phyloP scores from a whole-genome alignment of 1,139 yeast genomes.

The Suhomyces kunorum region DNA sequence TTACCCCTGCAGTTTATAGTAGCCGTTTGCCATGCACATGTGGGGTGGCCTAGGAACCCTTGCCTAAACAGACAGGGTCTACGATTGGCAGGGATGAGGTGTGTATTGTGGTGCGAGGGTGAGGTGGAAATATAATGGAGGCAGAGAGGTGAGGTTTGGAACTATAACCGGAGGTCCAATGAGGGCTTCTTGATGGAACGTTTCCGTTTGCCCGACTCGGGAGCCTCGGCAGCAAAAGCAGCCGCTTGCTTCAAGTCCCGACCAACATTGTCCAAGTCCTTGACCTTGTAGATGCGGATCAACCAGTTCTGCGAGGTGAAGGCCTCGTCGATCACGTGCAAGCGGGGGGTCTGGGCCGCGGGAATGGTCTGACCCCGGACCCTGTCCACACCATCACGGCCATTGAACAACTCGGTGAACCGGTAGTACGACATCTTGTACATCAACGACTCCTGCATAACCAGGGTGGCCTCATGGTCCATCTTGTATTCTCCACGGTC shows the following conservation, averaged over 20 bases:
- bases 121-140: too few relatives aligned
- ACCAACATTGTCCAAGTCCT: slow-evolving; percentile 85
- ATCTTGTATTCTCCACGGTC: slow-evolving; percentile 84
- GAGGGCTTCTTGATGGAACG: slow-evolving; percentile 55
- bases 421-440: slow-evolving; percentile 94
- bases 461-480: slow-evolving; percentile 74
- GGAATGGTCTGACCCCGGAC: slow-evolving; percentile 83
- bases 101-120: too few relatives aligned
- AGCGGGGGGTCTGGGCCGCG: slow-evolving; percentile 54
- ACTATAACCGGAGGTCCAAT: slow-evolving; percentile 54
- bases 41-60: too few relatives aligned
- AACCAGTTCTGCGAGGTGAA: slow-evolving; percentile 97
- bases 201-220: slow-evolving; percentile 35
- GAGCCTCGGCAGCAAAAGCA: slow-evolving; percentile 40
- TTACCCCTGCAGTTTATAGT: too few relatives aligned
- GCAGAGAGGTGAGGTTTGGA: too few relatives aligned
- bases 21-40: too few relatives aligned
- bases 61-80: too few relatives aligned
- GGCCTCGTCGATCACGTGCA: slow-evolving; percentile 87
- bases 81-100: too few relatives aligned
- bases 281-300: slow-evolving; percentile 91
- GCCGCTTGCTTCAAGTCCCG: slow-evolving; percentile 62
- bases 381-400: slow-evolving; percentile 75
- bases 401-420: slow-evolving; percentile 71
- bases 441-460: slow-evolving; percentile 89